Evolutionary conservation across 2,329 filamentous ascomycete species (phyloP), one percentile per base, ranked within the genome.

Genomic region (Exophiala lecanii-corni): DNA sequence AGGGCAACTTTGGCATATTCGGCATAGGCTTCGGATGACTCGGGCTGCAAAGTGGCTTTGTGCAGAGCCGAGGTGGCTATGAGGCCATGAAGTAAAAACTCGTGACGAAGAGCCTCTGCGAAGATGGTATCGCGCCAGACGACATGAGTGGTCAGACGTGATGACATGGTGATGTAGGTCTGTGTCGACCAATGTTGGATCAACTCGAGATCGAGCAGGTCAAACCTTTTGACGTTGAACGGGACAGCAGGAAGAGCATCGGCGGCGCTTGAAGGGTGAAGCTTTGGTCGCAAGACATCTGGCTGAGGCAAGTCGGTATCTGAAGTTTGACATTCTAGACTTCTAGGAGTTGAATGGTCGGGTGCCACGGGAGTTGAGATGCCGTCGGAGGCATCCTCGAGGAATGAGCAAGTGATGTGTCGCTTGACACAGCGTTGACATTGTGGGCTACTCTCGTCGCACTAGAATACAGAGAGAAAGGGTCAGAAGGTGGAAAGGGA

Each of bases 151-250:
- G 48, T 43, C 6, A 54, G 38, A 25, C 50, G 46, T 6, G 53
- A 55, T 6, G 53, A 52, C 40, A 57, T 51, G 18, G 54, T 56
- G 41, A 55, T 49, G 36, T 64, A 62, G 3, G 65, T 67, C 9
- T 59, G 59, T 50, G 66, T 67, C 18, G 69, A 61, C 51, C 69
- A 71, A 36, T 66, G 55, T 45, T 73, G 66, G 32, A 67, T 59
- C 16, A 73, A 51, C 42, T 72, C 70, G 6, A 72, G 55, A 23
- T 66, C 67, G n/a, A 63, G 53, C n/a, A 65, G 40, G 36, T 59
- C 47, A 35, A 55, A 52, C 5, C 35, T 36, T 26, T 48, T 50
- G 43, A 18, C 39, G 21, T 36, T 25, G 7, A n/a, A 16, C 5
- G 25, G 28, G 9, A 26, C 23, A 26, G 23, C 12, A 12, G 16